Percentiles rank a stretch among this genome's conserved stretches.
Evolutionary conservation across 129 eudicot genomes (phyloP).

Genomic region (Oenanthe sinensis): DNA sequence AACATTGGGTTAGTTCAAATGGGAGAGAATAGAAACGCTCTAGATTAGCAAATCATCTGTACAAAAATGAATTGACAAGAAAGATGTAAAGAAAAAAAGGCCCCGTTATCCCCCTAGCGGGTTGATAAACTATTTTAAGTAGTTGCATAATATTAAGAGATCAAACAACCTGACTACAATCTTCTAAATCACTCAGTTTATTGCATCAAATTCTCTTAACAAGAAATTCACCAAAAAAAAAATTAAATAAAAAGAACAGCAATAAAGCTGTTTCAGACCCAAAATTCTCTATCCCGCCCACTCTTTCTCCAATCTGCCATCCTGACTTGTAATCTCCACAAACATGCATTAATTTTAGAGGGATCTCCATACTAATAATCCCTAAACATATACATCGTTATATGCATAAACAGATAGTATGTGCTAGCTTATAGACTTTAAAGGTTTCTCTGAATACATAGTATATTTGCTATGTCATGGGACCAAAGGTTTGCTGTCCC

Average conservation of each 20-base stretch:
- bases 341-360: conserved; percentile 89
- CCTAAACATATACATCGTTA: conserved; percentile 12
- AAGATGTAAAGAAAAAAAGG: not conserved
- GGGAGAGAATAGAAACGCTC: no score
- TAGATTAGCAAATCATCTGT: no score
- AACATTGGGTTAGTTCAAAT: no score
- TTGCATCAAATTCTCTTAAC: not conserved
- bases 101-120: not conserved
- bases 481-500: conserved; percentile 49
- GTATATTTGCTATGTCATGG: conserved; percentile 6
- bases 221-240: not conserved
- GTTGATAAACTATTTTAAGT: no score
- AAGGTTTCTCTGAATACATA: not conserved
- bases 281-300: conserved; percentile 72
- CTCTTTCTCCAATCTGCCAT: conserved; percentile 78
- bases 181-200: not conserved
- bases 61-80: not conserved
- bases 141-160: not conserved
- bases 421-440: not conserved
- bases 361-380: conserved; percentile 93
- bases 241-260: not conserved
- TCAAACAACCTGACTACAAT: not conserved
- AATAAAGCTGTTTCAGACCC: conserved; percentile 38
- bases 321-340: conserved; percentile 91
- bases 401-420: not conserved